Conservation (phyloP, 768 basidiomycete species). For the Cytidiella melzeri region DNA sequence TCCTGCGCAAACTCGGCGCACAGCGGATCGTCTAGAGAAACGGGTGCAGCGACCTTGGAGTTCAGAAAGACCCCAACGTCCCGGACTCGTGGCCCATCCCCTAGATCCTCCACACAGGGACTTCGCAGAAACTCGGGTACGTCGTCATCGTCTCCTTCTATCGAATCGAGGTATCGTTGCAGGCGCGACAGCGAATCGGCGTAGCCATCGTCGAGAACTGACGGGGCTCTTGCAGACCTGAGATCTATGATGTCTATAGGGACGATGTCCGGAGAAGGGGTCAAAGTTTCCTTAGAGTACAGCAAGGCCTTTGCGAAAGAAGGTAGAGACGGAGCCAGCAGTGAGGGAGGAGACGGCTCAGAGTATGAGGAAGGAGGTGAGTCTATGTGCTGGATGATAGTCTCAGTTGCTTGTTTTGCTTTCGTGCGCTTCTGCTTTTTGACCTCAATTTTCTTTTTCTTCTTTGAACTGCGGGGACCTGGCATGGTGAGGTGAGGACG, state of each 20-base stretch:
- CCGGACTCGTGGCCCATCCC: slow-evolving; percentile 72
- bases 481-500: slow-evolving; percentile 50
- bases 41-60: slow-evolving; percentile 63
- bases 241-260: neutral
- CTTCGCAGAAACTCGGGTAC: slow-evolving; percentile 13
- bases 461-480: slow-evolving; percentile 51
- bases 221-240: too few species aligned
- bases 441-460: slow-evolving; percentile 32
- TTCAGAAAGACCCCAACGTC: slow-evolving; percentile 59
- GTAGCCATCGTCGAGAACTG: neutral
- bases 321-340: neutral
- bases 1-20: slow-evolving; percentile 75
- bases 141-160: neutral
- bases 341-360: neutral
- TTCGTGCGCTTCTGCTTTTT: slow-evolving; percentile 29
- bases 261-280: neutral
- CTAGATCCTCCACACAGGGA: slow-evolving; percentile 72
- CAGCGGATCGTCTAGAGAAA: slow-evolving; percentile 55
- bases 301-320: too few species aligned
- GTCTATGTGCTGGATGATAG: too few species aligned
- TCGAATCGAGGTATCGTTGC: neutral
- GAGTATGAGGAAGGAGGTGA: slow-evolving; percentile 11
- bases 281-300: too few species aligned
- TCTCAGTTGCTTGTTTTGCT: neutral
- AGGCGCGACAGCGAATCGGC: neutral